Conservation (phyloP, 2,329 filamentous ascomycete species). For the Botrytis fragariae region DNA sequence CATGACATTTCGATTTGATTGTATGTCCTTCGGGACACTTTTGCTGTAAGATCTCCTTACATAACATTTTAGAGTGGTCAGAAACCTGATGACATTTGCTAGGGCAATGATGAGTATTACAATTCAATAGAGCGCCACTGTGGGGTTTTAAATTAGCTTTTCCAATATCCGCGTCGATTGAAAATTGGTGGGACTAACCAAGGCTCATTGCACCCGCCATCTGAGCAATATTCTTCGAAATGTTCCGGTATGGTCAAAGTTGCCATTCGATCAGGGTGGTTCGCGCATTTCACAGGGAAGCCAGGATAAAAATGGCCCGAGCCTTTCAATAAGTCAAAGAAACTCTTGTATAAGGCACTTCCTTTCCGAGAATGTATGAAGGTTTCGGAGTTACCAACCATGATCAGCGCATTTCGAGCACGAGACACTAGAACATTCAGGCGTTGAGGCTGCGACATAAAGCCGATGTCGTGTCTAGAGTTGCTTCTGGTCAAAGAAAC, state of each 20-base stretch:
- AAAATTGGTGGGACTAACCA: constrained; percentile 50
- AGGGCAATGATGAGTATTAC: constrained; percentile 58
- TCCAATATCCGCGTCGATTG: background rate
- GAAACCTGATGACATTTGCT: constrained; percentile 59
- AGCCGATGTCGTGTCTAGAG: constrained; percentile 61
- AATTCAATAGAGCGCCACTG: constrained; percentile 52
- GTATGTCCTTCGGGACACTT: constrained; percentile 54
- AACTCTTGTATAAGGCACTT: constrained; percentile 52
- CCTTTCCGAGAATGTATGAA: constrained; percentile 61
- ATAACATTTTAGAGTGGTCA: constrained; percentile 55
- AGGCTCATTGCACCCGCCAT: constrained; percentile 64
- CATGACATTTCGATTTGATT: constrained; percentile 47
- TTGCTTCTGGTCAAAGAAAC: constrained; percentile 68
- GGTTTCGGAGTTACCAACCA: constrained; percentile 68
- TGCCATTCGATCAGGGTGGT: constrained; percentile 51
- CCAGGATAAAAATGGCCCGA: constrained; percentile 57
- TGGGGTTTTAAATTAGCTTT: constrained; percentile 20
- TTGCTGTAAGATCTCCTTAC: constrained; percentile 43
- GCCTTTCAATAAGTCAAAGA: constrained; percentile 55
- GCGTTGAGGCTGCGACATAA: constrained; percentile 63
- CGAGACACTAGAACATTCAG: constrained; percentile 69
- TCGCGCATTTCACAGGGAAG: constrained; percentile 57
- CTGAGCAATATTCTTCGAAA: constrained; percentile 61
- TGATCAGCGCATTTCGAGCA: constrained; percentile 62
- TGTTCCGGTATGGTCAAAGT: constrained; percentile 51